Evolutionary conservation across 768 basidiomycete species (phyloP).

Genomic region (Suillus subaureus): DNA sequence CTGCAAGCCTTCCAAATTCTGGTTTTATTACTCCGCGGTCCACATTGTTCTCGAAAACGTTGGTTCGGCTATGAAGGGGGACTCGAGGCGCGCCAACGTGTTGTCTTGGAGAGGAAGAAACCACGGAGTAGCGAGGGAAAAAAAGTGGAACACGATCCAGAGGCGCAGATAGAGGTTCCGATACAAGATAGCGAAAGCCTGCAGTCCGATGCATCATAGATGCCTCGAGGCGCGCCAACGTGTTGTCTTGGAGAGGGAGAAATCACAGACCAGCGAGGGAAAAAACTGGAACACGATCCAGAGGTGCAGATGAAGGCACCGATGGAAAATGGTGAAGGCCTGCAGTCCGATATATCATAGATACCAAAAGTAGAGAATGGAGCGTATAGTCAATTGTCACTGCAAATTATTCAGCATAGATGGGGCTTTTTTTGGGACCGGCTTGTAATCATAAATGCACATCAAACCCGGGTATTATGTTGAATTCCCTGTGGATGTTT

Average conservation of each 20-base stretch:
- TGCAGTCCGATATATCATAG: not conserved
- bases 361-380: not conserved
- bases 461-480: not conserved
- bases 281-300: not conserved
- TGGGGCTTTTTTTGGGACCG: not conserved
- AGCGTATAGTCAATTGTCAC: not conserved
- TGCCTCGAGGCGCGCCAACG: conserved; percentile 42
- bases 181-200: conserved; percentile 4
- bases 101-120: conserved; percentile 28
- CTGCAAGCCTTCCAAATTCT: conserved; percentile 57
- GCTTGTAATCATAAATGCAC: too few relatives aligned
- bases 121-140: not conserved
- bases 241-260: conserved; percentile 30
- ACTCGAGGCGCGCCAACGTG: conserved; percentile 42
- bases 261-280: not conserved
- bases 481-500: not conserved
- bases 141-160: conserved; percentile 6
- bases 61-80: conserved; percentile 73
- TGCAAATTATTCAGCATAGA: not conserved
- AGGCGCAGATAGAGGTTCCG: conserved; percentile 14
- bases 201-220: not conserved
- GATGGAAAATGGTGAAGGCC: conserved; percentile 4
- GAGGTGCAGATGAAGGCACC: conserved; percentile 14
- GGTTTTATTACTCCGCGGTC: conserved; percentile 66
- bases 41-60: conserved; percentile 49